Percentiles rank a stretch among this genome's conserved stretches.
phyloP scores from a whole-genome alignment of 768 basidiomycete genomes.

The Suillus subalutaceus region DNA sequence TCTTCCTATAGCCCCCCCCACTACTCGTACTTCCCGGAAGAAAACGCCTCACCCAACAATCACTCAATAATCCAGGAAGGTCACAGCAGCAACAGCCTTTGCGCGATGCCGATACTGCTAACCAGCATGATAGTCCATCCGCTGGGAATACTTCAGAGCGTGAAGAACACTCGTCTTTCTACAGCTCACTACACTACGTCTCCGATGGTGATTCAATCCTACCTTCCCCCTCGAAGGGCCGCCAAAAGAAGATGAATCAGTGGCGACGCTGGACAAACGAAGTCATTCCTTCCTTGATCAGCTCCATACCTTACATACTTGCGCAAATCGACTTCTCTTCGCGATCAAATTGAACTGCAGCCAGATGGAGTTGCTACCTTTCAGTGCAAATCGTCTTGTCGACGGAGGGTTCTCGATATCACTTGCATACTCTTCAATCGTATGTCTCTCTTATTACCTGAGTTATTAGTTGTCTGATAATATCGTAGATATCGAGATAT shows the following conservation, averaged over 20 bases:
- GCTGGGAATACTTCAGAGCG: background rate
- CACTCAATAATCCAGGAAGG: background rate
- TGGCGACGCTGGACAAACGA: background rate
- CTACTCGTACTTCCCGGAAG: slow-evolving; percentile 1
- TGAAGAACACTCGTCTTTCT: background rate
- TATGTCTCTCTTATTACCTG: slow-evolving; percentile 1
- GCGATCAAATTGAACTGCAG: background rate
- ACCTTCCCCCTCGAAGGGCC: background rate
- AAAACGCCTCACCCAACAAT: background rate
- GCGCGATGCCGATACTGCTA: background rate
- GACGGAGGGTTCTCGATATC: background rate
- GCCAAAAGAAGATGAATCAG: slow-evolving; percentile 8
- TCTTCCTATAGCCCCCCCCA: background rate
- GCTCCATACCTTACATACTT: slow-evolving; percentile 10
- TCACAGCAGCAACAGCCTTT: slow-evolving; percentile 1
- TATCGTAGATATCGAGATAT: slow-evolving; percentile 3
- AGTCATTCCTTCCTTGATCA: slow-evolving; percentile 7
- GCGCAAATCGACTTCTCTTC: background rate
- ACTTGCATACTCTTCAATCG: slow-evolving; percentile 1
- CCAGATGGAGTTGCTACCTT: background rate
- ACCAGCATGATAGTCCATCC: background rate
- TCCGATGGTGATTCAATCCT: background rate
- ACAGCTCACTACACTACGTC: background rate
- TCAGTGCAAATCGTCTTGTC: background rate
- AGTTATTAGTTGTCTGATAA: background rate